Conservation (phyloP, 306 rosid genomes). For the Castanea crenata region DNA sequence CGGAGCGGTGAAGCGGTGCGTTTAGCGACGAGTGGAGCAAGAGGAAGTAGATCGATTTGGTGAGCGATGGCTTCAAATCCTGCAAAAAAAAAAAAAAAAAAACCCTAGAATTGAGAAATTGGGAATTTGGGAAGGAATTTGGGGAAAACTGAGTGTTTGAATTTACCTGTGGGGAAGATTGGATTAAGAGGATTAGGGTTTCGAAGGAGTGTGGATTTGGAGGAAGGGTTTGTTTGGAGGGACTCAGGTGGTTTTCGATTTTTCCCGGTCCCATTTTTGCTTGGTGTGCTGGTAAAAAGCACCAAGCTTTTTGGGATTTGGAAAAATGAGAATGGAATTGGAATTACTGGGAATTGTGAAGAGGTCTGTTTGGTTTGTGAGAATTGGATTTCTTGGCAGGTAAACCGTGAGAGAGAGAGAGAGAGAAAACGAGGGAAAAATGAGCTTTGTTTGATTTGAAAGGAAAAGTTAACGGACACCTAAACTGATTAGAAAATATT, state of each 20-base stretch:
- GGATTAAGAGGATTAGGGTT: conserved; percentile 32
- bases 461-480: no score
- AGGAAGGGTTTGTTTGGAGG: neutral
- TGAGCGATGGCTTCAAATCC: conserved; percentile 28
- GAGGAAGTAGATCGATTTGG: conserved; percentile 6
- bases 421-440: no score
- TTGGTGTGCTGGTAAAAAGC: neutral
- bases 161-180: conserved; percentile 22
- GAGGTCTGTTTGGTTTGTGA: neutral
- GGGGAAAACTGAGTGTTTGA: neutral
- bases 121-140: neutral
- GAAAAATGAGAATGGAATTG: no score
- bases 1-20: conserved; percentile 8
- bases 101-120: neutral
- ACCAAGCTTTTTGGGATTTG: neutral
- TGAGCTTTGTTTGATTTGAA: no score
- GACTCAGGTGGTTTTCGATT: neutral
- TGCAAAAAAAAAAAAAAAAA: neutral
- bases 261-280: conserved; percentile 9
- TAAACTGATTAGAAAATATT: no score
- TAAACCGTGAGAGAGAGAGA: no score
- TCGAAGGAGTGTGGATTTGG: conserved; percentile 2
- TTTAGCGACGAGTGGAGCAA: conserved; percentile 24
- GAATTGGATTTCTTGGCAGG: neutral
- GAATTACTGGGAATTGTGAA: no score